Conservation (phyloP, 116 monocot genomes). For the Thalassia testudinum region DNA sequence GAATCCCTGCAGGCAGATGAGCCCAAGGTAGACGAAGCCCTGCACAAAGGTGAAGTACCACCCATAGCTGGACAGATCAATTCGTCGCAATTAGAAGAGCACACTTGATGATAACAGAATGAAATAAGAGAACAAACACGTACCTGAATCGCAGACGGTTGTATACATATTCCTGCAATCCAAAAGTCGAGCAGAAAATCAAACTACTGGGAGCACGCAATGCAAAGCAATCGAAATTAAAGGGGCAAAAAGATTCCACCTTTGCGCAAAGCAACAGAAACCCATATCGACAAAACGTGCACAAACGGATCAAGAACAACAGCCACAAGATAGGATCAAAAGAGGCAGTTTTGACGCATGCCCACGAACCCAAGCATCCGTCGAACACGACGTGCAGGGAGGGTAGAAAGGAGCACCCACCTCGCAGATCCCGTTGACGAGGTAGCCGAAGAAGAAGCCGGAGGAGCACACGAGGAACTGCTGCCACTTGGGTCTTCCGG, state of each 20-base stretch:
- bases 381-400: no score
- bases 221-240: no score
- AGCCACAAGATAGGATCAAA: no score
- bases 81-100: neutral
- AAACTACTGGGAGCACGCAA: neutral
- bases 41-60: slow-evolving; percentile 97
- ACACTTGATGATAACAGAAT: neutral
- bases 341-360: no score
- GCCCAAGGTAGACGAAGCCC: slow-evolving; percentile 62
- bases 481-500: slow-evolving; percentile 50
- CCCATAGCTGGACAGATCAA: slow-evolving; percentile 41
- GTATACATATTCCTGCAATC: slow-evolving; percentile 66
- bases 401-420: slow-evolving; percentile 12
- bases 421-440: slow-evolving; percentile 82
- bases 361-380: no score
- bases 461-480: slow-evolving; percentile 66
- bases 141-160: slow-evolving; percentile 83
- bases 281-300: neutral
- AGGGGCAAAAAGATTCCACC: no score
- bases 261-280: no score
- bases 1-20: slow-evolving; percentile 79
- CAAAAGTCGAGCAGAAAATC: neutral
- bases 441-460: slow-evolving; percentile 87
- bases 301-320: neutral
- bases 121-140: neutral